A percentile compares a stretch with the other conserved stretches of the same genome.
phyloP scores from a whole-genome alignment of 2,329 filamentous ascomycete genomes.

The Calonectria montana region DNA sequence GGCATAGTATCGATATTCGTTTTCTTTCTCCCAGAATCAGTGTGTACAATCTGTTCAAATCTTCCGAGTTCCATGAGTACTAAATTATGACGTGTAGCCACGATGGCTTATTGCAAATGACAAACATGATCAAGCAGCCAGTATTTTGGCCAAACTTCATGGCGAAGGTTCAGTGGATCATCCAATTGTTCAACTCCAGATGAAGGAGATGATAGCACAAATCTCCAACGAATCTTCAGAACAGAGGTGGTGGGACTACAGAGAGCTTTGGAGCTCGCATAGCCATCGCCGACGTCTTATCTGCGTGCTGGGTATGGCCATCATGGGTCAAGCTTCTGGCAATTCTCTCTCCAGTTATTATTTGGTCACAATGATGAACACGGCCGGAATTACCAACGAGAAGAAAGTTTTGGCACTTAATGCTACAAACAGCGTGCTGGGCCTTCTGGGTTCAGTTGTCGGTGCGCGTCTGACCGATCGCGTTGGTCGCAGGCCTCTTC shows the following conservation, averaged over 20 bases:
- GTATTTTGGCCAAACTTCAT: conserved; percentile 50
- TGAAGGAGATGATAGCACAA: conserved; percentile 52
- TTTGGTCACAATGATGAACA: conserved; percentile 59
- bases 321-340: conserved; percentile 66
- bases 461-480: conserved; percentile 57
- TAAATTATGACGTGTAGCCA: conserved; percentile 32
- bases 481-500: conserved; percentile 63
- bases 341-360: conserved; percentile 64
- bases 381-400: conserved; percentile 35
- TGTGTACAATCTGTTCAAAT: not conserved
- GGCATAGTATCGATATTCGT: conserved; percentile 48
- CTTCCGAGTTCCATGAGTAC: too few relatives aligned
- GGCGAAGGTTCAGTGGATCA: conserved; percentile 46
- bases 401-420: conserved; percentile 64
- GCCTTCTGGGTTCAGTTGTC: conserved; percentile 49
- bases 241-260: conserved; percentile 67
- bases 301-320: conserved; percentile 62
- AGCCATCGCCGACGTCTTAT: conserved; percentile 62
- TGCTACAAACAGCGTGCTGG: conserved; percentile 57
- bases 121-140: conserved; percentile 48
- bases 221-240: conserved; percentile 58
- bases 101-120: conserved; percentile 55
- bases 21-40: conserved; percentile 54
- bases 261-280: conserved; percentile 60
- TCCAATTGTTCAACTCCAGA: conserved; percentile 53